Base-by-base conservation (phyloP, 345 rosid species). In the Citrus hindsii region DNA sequence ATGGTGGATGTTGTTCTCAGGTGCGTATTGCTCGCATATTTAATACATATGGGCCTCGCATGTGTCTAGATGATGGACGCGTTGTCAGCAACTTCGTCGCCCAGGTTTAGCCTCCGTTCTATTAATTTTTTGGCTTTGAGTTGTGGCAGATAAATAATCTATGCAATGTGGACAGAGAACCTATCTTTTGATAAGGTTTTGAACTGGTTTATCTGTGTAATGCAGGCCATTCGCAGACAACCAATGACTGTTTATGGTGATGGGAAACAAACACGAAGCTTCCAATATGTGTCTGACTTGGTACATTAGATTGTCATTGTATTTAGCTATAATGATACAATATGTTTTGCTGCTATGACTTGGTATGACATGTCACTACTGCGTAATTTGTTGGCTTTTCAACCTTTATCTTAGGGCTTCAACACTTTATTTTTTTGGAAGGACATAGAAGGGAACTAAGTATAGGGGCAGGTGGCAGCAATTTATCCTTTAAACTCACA, bases 31-130 rank as follows among this genome's bases (percentile, higher is more conserved):
- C 98, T 81, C 97, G 99, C 74, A 96, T 96, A 27, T 96, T 96
- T 79, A 96, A 94, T 83, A 96, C 99, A 4, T 96, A 96, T 81
- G 99, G 99, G 71, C 99, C 99, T 76, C 92, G 98, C 64, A 96
- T 96, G 98, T 94, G 99, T 82, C 88, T 96, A 55, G 99, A 96
- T 80, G 99, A 96, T 85, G 99, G 99, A n/a, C 99, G 98, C 70
- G 99, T 96, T 82, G 99, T 96, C 83, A 96, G 99, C 90, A 96
- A 96, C 85, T 92, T 96, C 81, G 98, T 96, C 78, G 97, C 99
- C 53, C 99, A 96, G 97, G 99, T 90, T 73, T 58, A 56, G 55
- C 74, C 66, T 80, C 79, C 74, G 72, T 71, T 68, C 21, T 71
- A 51, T 25, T 22, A 61, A 12, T 51, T n/a, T 61, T 61, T 66